Percentiles rank a stretch among this genome's conserved stretches.
These are phyloP conservation scores for Ustilago curta DNA, from an alignment of 1,284 basidiomycete genomes.

Conservation along the genomic window DNA sequence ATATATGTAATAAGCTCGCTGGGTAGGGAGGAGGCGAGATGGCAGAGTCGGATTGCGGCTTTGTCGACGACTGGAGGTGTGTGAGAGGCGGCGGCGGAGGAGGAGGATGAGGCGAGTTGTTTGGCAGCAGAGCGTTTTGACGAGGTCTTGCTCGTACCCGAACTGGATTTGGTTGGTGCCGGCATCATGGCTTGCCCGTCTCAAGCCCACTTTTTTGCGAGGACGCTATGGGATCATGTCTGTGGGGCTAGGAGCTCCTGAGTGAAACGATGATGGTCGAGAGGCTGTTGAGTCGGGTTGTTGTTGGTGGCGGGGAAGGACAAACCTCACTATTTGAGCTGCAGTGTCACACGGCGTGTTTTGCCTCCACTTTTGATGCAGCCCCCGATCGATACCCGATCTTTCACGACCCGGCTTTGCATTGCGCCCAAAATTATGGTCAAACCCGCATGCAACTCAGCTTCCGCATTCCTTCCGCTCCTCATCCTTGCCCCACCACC, in stretches of 20 bases:
- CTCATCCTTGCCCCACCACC: slow-evolving; percentile 1
- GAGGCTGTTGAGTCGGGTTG: neutral
- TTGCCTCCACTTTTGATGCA: slow-evolving; percentile 9
- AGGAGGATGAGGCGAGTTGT: neutral
- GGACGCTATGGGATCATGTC: slow-evolving; percentile 8
- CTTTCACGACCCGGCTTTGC: neutral
- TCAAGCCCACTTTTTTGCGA: neutral
- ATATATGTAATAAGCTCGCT: slow-evolving; percentile 47
- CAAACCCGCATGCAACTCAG: slow-evolving; percentile 5
- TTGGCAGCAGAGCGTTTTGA: slow-evolving; percentile 11
- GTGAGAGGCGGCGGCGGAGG: slow-evolving; percentile 1
- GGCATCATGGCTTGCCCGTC: slow-evolving; percentile 27
- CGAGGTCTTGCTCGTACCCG: slow-evolving; percentile 21
- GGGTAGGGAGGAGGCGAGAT: slow-evolving; percentile 39
- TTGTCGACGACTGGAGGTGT: slow-evolving; percentile 9
- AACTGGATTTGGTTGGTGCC: slow-evolving; percentile 33
- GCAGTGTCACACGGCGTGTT: neutral
- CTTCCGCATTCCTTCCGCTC: slow-evolving; percentile 3
- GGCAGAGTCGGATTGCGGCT: slow-evolving; percentile 19
- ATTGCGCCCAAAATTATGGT: neutral
- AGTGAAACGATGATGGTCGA: neutral
- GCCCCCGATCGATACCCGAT: neutral
- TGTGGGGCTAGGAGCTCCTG: neutral
- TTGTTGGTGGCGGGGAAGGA: slow-evolving; percentile 5
- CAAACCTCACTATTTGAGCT: neutral